Evolutionary conservation across 768 basidiomycete species (phyloP).

Genomic region (Hortiboletus campestris): DNA sequence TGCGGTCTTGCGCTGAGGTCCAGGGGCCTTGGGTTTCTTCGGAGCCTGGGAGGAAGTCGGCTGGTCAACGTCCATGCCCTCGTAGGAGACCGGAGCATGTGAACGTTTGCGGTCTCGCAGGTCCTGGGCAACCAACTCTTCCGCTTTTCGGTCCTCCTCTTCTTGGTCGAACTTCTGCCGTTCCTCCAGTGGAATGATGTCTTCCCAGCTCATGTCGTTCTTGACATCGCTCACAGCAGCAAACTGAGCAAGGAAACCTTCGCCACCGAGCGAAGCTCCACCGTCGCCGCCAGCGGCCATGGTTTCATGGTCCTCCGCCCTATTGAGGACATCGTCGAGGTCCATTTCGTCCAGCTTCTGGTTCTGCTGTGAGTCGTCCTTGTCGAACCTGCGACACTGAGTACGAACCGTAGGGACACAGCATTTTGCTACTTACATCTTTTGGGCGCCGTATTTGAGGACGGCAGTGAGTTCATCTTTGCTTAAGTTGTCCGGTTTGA

Average conservation of each 20-base stretch:
- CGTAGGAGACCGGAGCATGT: constrained; percentile 84
- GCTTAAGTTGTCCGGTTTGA: constrained; percentile 81
- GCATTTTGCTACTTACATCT: constrained; percentile 61
- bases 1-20: constrained; percentile 81
- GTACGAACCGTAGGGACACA: constrained; percentile 1
- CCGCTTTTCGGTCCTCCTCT: constrained; percentile 69
- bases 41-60: constrained; percentile 56
- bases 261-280: constrained; percentile 94
- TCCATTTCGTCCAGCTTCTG: constrained; percentile 99
- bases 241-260: constrained; percentile 93
- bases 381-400: constrained; percentile 75
- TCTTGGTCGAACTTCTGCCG: constrained; percentile 82
- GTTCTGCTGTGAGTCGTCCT: constrained; percentile 89
- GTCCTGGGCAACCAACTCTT: constrained; percentile 68
- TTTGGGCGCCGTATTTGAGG: constrained; percentile 97
- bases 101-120: constrained; percentile 77
- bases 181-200: constrained; percentile 94
- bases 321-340: constrained; percentile 94
- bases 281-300: constrained; percentile 77
- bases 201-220: constrained; percentile 99
- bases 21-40: constrained; percentile 73
- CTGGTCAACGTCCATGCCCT: constrained; percentile 90
- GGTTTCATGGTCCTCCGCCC: constrained; percentile 97
- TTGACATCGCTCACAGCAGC: constrained; percentile 97
- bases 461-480: constrained; percentile 98